Base-by-base conservation (phyloP, 352 stramenopile genomes). In the Phytopythium vexans region DNA sequence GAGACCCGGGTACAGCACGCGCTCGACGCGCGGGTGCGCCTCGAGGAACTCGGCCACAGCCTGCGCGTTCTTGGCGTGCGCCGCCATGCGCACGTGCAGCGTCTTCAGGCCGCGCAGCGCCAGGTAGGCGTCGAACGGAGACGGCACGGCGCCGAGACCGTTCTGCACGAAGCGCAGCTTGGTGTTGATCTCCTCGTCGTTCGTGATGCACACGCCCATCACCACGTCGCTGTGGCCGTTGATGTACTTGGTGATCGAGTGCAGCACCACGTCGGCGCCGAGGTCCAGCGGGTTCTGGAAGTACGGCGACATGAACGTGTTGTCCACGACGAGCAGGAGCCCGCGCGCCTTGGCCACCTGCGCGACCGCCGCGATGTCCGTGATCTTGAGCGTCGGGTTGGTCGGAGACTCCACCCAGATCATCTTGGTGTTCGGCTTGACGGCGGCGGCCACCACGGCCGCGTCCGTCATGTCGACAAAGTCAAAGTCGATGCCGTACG, bases 181-280 rank as follows among this genome's bases (percentile, higher is more conserved):
- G 55, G 87, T 94, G 71, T 97, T 82, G 50, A 97, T 92, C 55
- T 96, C 92, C 53, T 94, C 86, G 59, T 86, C 83, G 64, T 98
- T 96, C 62, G 83, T 93, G 55, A 97, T 74, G 34, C 97, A 86
- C 15, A 95, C 89, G 42, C 94, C 94, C 52, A 94, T 92, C 41
- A 97, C 88, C 7, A 95, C 92, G 54, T 97, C 93, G 60, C 95
- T 97, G 75, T 98, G 93, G 52, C 93, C 93, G 64, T 97, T 95
- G 64, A 98, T 98, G 77, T 97, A 98, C 82, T 98, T 98, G 69
- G 94, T 98, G 60, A 97, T 81, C 56, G 82, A 97, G 73, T 98
- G 93, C 49, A 98, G 81, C 35, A 95, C 91, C 21, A 98, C 76
- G 67, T 98, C 91, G 35, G 84, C 89, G 40, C 94, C 94, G 16